Evolutionary conservation across 73 alveolate species (phyloP), one percentile per base, ranked within the genome.

Genomic region (Paramecium tetraurelia): DNA sequence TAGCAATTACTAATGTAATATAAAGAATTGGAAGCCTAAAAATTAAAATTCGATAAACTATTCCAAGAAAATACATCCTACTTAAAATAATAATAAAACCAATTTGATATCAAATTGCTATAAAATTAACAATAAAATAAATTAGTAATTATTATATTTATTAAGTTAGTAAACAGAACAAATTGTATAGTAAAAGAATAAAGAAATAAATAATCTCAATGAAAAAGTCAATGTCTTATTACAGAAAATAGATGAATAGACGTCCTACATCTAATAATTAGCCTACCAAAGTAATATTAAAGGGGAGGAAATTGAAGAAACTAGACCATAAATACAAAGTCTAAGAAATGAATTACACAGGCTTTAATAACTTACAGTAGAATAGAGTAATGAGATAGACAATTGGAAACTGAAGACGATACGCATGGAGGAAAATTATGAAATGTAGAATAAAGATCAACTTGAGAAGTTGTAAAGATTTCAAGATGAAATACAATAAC

Each of bases 301-400:
- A 80, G 31, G 63, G 6, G 90, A 80, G 29, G 90, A 80, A 24
- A 80, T 80, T 12, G 90, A 41, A 44, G 90, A 80, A 20, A 44
- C 57, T 10, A 80, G 90, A 80, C 90, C 90, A 24, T 22, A 80
- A 44, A 80, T 80, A 43, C 14, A 80, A 80, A 31, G 63, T 31
- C 29, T 80, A 4, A 40, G 57, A 48, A 80, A 48, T 80, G 90
- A 80, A 46, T 24, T 80, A 24, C 75, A 44, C 24, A 80, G 90
- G 43, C 29, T 80, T 3, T 44, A 80, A 44, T 44, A 80, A 48
- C 44, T 80, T 4, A 80, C 90, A 12, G 90, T 80, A 40, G 90
- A 80, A 24, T 48, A 80, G 38, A 80, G 76, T 46, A 80, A 80
- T 80, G 90, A 80, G n/a, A 80, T 80, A 22, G 90, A 80, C 22